Evolutionary conservation across 2,329 filamentous ascomycete species (phyloP).

Genomic region (Xylariaceae sp.): DNA sequence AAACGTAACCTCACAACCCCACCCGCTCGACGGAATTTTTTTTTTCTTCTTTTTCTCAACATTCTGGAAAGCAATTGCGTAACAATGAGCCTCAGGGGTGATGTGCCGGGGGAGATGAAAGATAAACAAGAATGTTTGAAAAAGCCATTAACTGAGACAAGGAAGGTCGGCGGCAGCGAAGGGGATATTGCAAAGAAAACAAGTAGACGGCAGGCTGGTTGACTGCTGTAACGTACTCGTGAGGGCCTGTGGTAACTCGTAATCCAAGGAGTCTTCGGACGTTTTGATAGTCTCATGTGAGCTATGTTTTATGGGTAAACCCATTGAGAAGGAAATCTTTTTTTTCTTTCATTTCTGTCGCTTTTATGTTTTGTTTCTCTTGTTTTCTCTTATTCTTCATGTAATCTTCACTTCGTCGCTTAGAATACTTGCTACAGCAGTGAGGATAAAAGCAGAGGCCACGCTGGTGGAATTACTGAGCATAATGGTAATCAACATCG

Average conservation of each 20-base stretch:
- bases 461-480: conserved; percentile 26
- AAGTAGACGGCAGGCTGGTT: background rate
- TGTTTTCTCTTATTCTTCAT: conserved; percentile 11
- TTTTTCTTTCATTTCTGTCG: conserved; percentile 12
- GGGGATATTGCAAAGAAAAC: background rate
- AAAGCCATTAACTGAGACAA: background rate
- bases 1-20: conserved; percentile 21
- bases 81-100: background rate
- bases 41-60: conserved; percentile 3
- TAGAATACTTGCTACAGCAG: background rate
- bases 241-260: background rate
- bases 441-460: conserved; percentile 3
- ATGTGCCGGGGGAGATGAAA: background rate
- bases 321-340: background rate
- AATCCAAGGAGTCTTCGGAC: background rate
- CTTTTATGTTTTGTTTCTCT: conserved; percentile 16
- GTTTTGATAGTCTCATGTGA: background rate
- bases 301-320: background rate
- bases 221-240: too few species aligned
- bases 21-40: conserved; percentile 1
- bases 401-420: background rate
- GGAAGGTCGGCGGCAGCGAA: background rate
- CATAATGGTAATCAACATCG: conserved; percentile 36
- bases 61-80: conserved; percentile 6
- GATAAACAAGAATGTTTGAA: conserved; percentile 5